Conservation (phyloP, 257 asterid species). For the Capsicum rhomboideum region DNA sequence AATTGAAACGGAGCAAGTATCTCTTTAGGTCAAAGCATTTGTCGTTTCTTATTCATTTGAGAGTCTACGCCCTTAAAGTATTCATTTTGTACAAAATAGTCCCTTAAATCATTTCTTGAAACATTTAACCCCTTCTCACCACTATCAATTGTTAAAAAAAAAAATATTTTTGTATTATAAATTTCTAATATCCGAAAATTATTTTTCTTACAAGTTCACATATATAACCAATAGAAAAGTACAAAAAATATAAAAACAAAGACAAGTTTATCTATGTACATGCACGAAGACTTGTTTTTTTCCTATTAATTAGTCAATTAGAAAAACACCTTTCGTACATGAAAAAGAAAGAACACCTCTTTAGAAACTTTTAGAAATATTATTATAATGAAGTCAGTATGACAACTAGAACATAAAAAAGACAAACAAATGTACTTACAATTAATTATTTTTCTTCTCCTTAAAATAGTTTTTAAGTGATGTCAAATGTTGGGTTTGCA, state of each 20-base stretch:
- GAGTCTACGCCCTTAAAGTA: no score
- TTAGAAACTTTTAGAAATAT: not conserved
- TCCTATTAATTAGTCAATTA: no score
- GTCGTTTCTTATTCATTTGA: no score
- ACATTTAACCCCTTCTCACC: no score
- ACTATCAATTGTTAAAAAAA: no score
- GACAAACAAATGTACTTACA: not conserved
- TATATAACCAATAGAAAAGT: not conserved
- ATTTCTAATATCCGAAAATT: no score
- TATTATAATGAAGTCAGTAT: not conserved
- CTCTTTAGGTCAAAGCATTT: no score
- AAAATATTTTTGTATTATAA: no score
- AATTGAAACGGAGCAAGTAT: no score
- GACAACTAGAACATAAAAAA: not conserved
- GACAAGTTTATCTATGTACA: not conserved
- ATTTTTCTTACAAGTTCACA: not conserved
- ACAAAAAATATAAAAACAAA: not conserved
- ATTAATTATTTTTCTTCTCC: not conserved
- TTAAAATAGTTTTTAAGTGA: not conserved
- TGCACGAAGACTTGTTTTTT: not conserved
- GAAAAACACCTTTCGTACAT: not conserved
- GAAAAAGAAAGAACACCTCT: conserved; percentile 1
- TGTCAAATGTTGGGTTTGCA: not conserved
- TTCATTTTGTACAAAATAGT: no score
- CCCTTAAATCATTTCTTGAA: no score